phyloP scores from a whole-genome alignment of 106 monocot species.

The Dioscorea zingiberensis region DNA sequence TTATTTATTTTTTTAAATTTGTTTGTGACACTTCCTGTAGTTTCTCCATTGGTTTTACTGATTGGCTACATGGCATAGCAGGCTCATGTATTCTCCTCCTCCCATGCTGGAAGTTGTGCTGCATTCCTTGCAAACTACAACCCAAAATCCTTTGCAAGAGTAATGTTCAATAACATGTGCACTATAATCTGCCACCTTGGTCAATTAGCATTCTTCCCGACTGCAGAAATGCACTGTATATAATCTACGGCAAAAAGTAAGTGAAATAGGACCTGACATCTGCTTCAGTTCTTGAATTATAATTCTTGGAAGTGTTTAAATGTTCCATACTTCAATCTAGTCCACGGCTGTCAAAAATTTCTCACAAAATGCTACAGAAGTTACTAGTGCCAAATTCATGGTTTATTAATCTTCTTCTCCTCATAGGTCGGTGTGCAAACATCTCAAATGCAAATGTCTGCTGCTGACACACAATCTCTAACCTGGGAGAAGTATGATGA shows the following conservation, averaged over 20 bases:
- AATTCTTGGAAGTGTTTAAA: too few relatives aligned
- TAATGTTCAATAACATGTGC: slow-evolving; percentile 84
- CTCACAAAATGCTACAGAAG: too few relatives aligned
- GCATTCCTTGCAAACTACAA: slow-evolving; percentile 90
- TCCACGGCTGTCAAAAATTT: too few relatives aligned
- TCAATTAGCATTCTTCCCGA: slow-evolving; percentile 97
- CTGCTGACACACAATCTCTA: slow-evolving; percentile 33
- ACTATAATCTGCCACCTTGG: slow-evolving; percentile 91
- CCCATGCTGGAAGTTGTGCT: slow-evolving; percentile 64
- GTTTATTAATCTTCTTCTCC: too few relatives aligned
- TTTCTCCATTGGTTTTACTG: not conserved
- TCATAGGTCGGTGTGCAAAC: slow-evolving; percentile 92
- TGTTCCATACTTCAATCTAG: too few relatives aligned
- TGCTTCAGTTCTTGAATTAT: too few relatives aligned
- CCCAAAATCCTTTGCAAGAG: slow-evolving; percentile 48
- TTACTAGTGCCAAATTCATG: too few relatives aligned
- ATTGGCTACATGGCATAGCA: slow-evolving; percentile 14
- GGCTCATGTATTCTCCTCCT: slow-evolving; percentile 80
- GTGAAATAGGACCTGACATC: slow-evolving; percentile 3
- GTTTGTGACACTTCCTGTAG: too few relatives aligned
- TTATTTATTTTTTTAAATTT: too few relatives aligned
- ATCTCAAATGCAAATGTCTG: slow-evolving; percentile 86
- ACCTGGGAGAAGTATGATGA: slow-evolving; percentile 95
- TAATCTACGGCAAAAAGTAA: slow-evolving; percentile 86
- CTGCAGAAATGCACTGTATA: slow-evolving; percentile 82